phyloP scores from a whole-genome alignment of 192 early-diverging fungal genomes.

The Obelidium mucronatum region DNA sequence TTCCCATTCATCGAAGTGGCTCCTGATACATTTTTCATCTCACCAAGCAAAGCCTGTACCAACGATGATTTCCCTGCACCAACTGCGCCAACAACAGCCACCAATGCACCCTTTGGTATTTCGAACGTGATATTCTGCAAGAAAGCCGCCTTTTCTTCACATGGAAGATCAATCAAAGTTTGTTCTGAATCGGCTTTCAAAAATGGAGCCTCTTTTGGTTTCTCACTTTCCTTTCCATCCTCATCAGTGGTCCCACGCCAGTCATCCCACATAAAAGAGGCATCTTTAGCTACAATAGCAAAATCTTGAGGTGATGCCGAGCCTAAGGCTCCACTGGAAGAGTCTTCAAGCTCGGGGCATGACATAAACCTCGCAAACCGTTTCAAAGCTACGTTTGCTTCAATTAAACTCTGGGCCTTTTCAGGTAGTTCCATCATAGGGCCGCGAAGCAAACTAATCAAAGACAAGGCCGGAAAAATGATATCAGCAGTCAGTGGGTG shows the following conservation, averaged over 20 bases:
- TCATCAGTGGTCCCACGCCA: neutral
- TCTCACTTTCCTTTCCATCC: neutral
- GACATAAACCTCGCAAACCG: conserved; percentile 29
- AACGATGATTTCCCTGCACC: conserved; percentile 86
- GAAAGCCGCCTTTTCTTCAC: neutral
- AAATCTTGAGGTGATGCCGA: neutral
- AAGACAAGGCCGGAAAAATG: conserved; percentile 65
- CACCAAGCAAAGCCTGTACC: conserved; percentile 80
- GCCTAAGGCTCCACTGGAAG: neutral
- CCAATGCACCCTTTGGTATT: conserved; percentile 62
- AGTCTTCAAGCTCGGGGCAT: neutral
- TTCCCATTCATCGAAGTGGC: conserved; percentile 49
- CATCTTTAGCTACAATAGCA: neutral
- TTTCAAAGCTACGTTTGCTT: conserved; percentile 23
- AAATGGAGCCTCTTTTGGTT: neutral
- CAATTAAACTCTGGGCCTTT: neutral
- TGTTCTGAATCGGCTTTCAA: neutral
- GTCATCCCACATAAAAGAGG: conserved; percentile 4
- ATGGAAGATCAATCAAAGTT: neutral
- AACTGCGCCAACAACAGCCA: conserved; percentile 80
- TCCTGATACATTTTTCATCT: conserved; percentile 73
- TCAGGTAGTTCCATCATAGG: conserved; percentile 14
- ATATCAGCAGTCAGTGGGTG: conserved; percentile 51
- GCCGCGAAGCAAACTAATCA: conserved; percentile 59
- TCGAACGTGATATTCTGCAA: conserved; percentile 59